Conservation (phyloP, 176 grass and related monocot genomes). For the Areca catechu region DNA sequence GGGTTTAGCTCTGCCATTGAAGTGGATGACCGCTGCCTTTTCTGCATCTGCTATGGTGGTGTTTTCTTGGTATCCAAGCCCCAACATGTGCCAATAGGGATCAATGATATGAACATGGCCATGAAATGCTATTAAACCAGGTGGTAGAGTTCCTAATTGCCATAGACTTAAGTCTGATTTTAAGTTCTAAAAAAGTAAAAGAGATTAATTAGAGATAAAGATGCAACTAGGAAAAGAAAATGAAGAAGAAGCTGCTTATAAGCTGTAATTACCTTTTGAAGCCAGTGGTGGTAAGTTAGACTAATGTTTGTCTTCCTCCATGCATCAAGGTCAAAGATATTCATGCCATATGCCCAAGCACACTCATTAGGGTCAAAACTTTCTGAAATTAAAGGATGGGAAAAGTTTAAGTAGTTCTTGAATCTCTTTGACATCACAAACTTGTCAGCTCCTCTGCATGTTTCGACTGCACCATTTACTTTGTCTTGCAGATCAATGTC, state of each 20-base stretch:
- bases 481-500: slow-evolving; percentile 15
- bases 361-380: slow-evolving; percentile 6
- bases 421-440: slow-evolving; percentile 20
- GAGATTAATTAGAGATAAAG: background rate
- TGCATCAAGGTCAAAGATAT: slow-evolving; percentile 10
- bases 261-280: slow-evolving; percentile 6
- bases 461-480: slow-evolving; percentile 16
- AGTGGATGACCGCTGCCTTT: slow-evolving; percentile 11
- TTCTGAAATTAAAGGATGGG: slow-evolving; percentile 2
- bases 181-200: background rate
- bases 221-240: background rate
- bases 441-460: slow-evolving; percentile 15
- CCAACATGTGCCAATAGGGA: slow-evolving; percentile 19
- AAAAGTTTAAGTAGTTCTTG: slow-evolving; percentile 17
- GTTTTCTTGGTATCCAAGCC: slow-evolving; percentile 20
- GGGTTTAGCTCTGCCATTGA: slow-evolving; percentile 19
- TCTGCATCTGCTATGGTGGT: slow-evolving; percentile 5
- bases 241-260: background rate
- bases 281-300: slow-evolving; percentile 12
- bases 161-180: slow-evolving; percentile 16
- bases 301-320: slow-evolving; percentile 23
- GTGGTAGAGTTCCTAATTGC: slow-evolving; percentile 14
- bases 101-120: slow-evolving; percentile 10
- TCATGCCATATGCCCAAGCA: slow-evolving; percentile 22
- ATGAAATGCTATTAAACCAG: slow-evolving; percentile 11